Conservation (phyloP, 2,329 filamentous ascomycete genomes). For the Macrophomina tecta region DNA sequence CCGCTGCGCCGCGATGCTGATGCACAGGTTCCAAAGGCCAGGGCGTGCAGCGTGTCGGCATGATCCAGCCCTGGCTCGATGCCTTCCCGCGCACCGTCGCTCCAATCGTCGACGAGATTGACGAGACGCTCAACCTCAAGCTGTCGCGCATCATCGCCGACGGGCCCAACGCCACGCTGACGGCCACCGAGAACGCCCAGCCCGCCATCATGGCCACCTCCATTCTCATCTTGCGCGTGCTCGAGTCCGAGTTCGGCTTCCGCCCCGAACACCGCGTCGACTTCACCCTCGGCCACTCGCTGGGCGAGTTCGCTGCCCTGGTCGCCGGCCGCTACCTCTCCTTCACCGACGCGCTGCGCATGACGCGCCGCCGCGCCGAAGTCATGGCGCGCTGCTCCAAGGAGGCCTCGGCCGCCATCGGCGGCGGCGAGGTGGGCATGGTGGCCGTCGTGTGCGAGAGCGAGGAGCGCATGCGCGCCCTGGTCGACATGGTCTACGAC, state of each 20-base stretch:
- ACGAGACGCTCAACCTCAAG: conserved; percentile 71
- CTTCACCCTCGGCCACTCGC: conserved; percentile 84
- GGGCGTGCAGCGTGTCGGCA: conserved; percentile 87
- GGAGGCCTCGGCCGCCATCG: conserved; percentile 64
- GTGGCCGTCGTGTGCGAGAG: conserved; percentile 85
- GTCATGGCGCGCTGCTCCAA: conserved; percentile 80
- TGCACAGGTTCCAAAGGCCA: conserved; percentile 65
- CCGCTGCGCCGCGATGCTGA: conserved; percentile 11
- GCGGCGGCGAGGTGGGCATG: conserved; percentile 90
- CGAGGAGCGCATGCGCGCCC: conserved; percentile 70
- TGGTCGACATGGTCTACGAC: conserved; percentile 77
- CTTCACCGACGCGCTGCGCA: conserved; percentile 76
- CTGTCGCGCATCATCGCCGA: conserved; percentile 79
- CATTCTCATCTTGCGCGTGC: conserved; percentile 83
- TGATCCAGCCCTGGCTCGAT: conserved; percentile 84
- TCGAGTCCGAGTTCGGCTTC: conserved; percentile 86
- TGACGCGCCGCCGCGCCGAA: conserved; percentile 79
- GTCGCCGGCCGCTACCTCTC: conserved; percentile 81
- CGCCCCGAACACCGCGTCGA: conserved; percentile 73
- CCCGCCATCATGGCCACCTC: conserved; percentile 96
- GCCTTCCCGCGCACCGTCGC: conserved; percentile 80
- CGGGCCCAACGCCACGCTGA: conserved; percentile 78
- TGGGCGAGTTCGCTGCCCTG: conserved; percentile 91
- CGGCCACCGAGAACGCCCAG: conserved; percentile 84
- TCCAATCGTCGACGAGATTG: conserved; percentile 84